Conservation (phyloP, 1,284 basidiomycete genomes). For the Cutaneotrichosporon curvatum region DNA sequence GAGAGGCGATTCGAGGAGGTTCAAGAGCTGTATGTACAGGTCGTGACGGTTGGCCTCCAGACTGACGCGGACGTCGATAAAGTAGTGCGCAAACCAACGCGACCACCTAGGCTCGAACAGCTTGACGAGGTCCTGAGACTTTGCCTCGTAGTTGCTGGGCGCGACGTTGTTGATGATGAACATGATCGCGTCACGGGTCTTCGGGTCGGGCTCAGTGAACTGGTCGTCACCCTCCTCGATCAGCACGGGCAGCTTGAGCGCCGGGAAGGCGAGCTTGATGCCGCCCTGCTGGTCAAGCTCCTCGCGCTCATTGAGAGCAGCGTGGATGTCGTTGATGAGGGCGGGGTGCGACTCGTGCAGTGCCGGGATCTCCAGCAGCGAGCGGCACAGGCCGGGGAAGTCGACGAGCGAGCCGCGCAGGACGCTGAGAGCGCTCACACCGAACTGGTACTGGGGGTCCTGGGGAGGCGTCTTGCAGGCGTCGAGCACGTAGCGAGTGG, state of each 20-base stretch:
- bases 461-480: slow-evolving; percentile 76
- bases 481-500: slow-evolving; percentile 93
- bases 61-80: slow-evolving; percentile 91
- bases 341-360: slow-evolving; percentile 82
- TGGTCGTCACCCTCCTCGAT: slow-evolving; percentile 51
- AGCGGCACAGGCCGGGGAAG: slow-evolving; percentile 90
- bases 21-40: slow-evolving; percentile 88
- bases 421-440: slow-evolving; percentile 78
- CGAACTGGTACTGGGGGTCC: slow-evolving; percentile 93
- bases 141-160: slow-evolving; percentile 83
- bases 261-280: slow-evolving; percentile 43
- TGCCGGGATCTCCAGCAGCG: slow-evolving; percentile 78
- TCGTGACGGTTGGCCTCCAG: slow-evolving; percentile 96
- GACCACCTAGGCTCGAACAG: slow-evolving; percentile 74
- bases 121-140: slow-evolving; percentile 73
- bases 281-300: slow-evolving; percentile 49
- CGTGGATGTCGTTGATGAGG: slow-evolving; percentile 65
- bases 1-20: slow-evolving; percentile 62
- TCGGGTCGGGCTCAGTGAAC: slow-evolving; percentile 69
- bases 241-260: slow-evolving; percentile 46
- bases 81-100: slow-evolving; percentile 95
- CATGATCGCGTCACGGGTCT: slow-evolving; percentile 84
- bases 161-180: slow-evolving; percentile 99
- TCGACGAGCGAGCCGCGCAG: slow-evolving; percentile 84
- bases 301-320: slow-evolving; percentile 54